These are phyloP conservation scores for Paramecium sonneborni DNA, from an alignment of 73 alveolate genomes.

Conservation along the genomic window DNA sequence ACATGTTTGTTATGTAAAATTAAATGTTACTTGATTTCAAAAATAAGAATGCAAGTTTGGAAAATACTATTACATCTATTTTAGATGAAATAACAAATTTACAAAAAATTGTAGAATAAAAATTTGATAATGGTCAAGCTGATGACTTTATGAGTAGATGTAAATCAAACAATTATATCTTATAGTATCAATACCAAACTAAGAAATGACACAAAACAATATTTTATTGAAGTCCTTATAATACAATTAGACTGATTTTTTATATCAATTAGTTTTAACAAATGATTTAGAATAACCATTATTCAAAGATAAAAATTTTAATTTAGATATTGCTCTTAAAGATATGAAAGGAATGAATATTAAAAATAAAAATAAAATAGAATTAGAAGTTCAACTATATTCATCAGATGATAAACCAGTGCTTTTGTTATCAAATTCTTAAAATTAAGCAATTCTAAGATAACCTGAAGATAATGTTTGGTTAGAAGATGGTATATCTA, in stretches of 20 bases:
- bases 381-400: conserved; percentile 22
- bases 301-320: conserved; percentile 50
- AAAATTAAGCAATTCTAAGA: conserved; percentile 1
- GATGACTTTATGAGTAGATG: conserved; percentile 20
- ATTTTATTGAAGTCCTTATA: neutral
- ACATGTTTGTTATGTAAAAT: conserved; percentile 41
- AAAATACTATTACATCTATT: conserved; percentile 30
- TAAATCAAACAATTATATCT: neutral
- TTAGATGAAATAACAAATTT: conserved; percentile 51
- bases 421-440: neutral
- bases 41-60: conserved; percentile 5
- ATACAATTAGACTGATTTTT: neutral
- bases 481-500: neutral
- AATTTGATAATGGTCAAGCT: neutral
- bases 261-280: neutral
- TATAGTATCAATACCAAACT: conserved; percentile 30
- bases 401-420: conserved; percentile 52
- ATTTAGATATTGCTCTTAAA: conserved; percentile 21
- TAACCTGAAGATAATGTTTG: conserved; percentile 8
- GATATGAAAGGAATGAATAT: conserved; percentile 15
- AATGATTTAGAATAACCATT: conserved; percentile 52
- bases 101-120: conserved; percentile 16
- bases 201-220: conserved; percentile 45
- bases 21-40: conserved; percentile 35
- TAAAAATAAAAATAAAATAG: neutral